Evolutionary conservation across 2,329 filamentous ascomycete species (phyloP), one percentile per base, ranked within the genome.

Genomic region (Fusarium napiforme): DNA sequence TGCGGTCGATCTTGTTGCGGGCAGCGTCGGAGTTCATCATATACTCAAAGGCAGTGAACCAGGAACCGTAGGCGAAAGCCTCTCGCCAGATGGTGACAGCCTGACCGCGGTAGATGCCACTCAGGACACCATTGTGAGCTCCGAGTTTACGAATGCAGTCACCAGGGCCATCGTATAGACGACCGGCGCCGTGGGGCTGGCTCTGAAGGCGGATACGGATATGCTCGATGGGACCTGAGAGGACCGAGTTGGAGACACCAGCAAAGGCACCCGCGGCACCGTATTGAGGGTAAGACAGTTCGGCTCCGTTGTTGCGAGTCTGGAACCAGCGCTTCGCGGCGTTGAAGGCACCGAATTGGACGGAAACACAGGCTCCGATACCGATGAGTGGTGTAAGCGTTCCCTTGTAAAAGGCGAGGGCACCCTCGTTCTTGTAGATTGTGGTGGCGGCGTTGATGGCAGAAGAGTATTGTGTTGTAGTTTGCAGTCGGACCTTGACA

Each of bases 281-380:
- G 88, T 97, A 98, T 84, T 99, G 94, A 4, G 84, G 82, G 84
- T 97, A 97, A 28, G 89, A 89, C 36, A 98, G 89, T 30, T 87
- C 85, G 55, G 81, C 67, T 18, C 70, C 81, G 90, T 89, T 81
- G 83, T 97, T 97, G 74, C 88, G 87, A 49, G 89, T 85, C 85
- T 98, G 96, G 81, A 99, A 91, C 79, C 89, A 92, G 67, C 96
- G 93, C 68, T 94, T 93, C 14, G 96, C 95, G 80, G 93, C 92
- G 87, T 98, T 95, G 88, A 98, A 99, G 78, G 93, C 96, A 72
- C 95, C 96, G 83, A 99, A 99, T 86, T 99, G 96, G 78, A 99
- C 93, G n/a, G 95, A 98, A 50, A 96, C 95, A 82, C 96, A 99
- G 76, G 96, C 96, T 77, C 96, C 96, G 80, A 99, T 98, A 75